Evolutionary conservation across 2,329 filamentous ascomycete species (phyloP), one percentile per base, ranked within the genome.

Genomic region (Xylaria polymorpha): DNA sequence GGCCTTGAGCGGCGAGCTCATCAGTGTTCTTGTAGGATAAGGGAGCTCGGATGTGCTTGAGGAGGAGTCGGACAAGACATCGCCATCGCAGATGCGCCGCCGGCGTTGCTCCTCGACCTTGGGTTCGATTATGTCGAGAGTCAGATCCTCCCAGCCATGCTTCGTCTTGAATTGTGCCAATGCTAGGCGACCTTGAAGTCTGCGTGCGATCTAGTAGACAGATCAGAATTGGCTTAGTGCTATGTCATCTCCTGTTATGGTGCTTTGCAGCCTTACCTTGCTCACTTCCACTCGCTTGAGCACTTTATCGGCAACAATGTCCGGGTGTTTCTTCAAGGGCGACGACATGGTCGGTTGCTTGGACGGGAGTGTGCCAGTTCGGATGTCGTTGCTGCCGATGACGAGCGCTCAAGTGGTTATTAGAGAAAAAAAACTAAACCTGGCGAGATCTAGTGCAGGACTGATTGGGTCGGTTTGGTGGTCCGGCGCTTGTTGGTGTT

Each of bases 131-230:
- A 86, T 90, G 79, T 94, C 93, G 77, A 97, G 88, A 71, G 92
- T 93, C 79, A 97, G 87, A 81, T 96, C 93, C 82, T 98, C 92
- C 91, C 94, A 97, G 79, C 94, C 94, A 83, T 97, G 92, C 82
- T 97, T 94, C 74, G 96, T 94, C 84, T 98, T 98, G 87, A 98
- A 96, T 81, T 97, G 96, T 79, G 96, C 96, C 72, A 98, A 89
- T 68, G 96, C 95, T 69, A 99, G 90, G 72, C 95, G 93, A 84
- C 97, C 94, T 83, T 98, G 94, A 64, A 99, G 86, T 77, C 92
- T 92, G 79, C 95, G 88, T 76, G 94, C 96, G 85, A 99, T 97
- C 96, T 98, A 79, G 64, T 76, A 66, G 57, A 59, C 22, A 75
- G 71, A 61, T 66, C 61, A 64, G 73, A 64, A 46, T 32, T 48